Evolutionary conservation across 208 protist species (phyloP), one percentile per base, ranked within the genome.

Genomic region (Blechomonas ayalai): DNA sequence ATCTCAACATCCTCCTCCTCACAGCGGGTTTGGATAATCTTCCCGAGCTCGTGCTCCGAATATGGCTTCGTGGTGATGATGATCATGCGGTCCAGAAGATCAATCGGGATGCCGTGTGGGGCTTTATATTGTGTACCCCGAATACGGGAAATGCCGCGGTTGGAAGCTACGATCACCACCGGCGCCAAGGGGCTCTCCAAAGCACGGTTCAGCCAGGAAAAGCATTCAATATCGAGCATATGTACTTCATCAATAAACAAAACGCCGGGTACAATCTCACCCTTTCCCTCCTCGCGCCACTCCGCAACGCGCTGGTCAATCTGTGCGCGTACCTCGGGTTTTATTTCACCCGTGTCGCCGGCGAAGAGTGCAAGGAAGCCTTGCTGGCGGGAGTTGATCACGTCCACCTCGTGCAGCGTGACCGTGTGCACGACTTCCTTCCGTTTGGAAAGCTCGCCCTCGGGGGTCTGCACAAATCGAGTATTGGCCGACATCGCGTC

Each of bases 181-280:
- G 99, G 99, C 4, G 99, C 91, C 46, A 99, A 75, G 13, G 97
- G 90, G 43, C 74, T 94, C 81, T 99, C 99, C 0, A 99, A 69
- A 0, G 98, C 99, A 41, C 98, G 82, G 74, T 99, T 99, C 20
- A 99, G 79, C 86, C 98, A 99, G 15, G 97, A 99, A 72, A 99
- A 99, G 78, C 98, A 99, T 66, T 99, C 99, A 39, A 99, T 98
- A 61, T 99, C 98, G 5, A 99, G 86, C 98, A 99, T 99, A 80
- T 99, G 98, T 12, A 99, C 97, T 64, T 96, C 90, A 73, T 96
- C 90, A 57, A 96, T 94, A 54, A 96, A 95, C 51, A 97, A 75
- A 18, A 98, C 97, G 29, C 98, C 98, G 4, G 98, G 97, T 3
- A 99, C 84, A 45, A 99, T 97, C 43, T 99, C 97, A 16, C 98